Conservation (phyloP, 305 asterid species). For the Rubia peregrina region DNA sequence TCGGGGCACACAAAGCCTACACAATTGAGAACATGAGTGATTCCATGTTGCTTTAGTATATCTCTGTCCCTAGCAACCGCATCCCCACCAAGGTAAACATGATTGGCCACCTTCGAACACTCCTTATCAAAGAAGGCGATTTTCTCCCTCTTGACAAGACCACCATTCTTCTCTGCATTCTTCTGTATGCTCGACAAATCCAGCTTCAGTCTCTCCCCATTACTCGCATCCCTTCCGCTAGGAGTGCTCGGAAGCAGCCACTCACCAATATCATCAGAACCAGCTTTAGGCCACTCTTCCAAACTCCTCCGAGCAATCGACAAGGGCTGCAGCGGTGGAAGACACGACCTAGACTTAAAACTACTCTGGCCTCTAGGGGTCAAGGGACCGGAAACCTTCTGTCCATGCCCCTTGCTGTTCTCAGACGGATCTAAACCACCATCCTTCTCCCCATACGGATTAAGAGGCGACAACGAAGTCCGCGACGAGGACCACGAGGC, state of each 20-base stretch:
- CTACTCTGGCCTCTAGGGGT: conserved; percentile 40
- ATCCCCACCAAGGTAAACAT: conserved; percentile 44
- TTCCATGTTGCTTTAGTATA: conserved; percentile 36
- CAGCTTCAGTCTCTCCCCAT: conserved; percentile 45
- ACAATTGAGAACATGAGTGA: conserved; percentile 44
- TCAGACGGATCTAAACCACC: conserved; percentile 23
- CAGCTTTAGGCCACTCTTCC: conserved; percentile 56
- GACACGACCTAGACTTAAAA: conserved; percentile 39
- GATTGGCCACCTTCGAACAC: conserved; percentile 47
- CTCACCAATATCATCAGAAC: conserved; percentile 52
- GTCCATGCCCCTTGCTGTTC: conserved; percentile 18
- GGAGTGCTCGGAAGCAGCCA: conserved; percentile 50
- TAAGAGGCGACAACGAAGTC: conserved; percentile 37
- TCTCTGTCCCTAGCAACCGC: conserved; percentile 42
- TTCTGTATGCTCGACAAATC: conserved; percentile 44
- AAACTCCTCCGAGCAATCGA: conserved; percentile 49
- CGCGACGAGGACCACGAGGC: conserved; percentile 53
- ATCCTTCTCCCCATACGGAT: conserved; percentile 34
- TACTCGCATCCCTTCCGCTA: conserved; percentile 31
- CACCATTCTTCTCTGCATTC: conserved; percentile 31
- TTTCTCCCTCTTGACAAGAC: conserved; percentile 40
- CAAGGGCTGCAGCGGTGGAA: conserved; percentile 43
- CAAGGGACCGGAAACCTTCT: conserved; percentile 28
- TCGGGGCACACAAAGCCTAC: conserved; percentile 48
- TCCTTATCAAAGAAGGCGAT: conserved; percentile 44